Evolutionary conservation across 352 stramenopile genomes (phyloP).

Genomic region (Phytopythium montanum): DNA sequence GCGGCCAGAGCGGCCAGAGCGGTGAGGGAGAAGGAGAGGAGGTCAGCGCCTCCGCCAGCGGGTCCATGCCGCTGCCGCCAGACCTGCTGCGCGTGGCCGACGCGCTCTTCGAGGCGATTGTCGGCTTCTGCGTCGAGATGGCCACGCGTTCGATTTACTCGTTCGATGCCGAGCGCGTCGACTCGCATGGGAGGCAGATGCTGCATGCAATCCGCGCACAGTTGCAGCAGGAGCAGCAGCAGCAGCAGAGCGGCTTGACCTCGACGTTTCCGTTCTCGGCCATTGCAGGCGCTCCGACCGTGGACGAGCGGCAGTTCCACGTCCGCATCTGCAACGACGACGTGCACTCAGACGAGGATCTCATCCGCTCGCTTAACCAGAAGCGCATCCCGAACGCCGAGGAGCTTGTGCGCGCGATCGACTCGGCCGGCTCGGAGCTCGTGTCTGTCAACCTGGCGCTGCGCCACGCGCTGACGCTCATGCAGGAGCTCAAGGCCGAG

Average conservation of each 20-base stretch:
- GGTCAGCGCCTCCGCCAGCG: conserved; percentile 15
- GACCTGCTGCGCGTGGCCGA: conserved; percentile 52
- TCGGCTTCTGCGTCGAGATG: conserved; percentile 73
- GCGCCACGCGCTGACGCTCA: conserved; percentile 59
- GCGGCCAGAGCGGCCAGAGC: conserved; percentile 13
- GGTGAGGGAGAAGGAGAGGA: conserved; percentile 5
- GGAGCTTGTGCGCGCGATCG: conserved; percentile 64
- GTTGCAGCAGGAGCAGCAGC: conserved; percentile 16
- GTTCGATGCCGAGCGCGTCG: conserved; percentile 62
- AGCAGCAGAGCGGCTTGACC: conserved; percentile 6
- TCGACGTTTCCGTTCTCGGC: conserved; percentile 1
- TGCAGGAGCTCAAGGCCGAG: conserved; percentile 74
- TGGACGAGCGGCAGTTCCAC: conserved; percentile 70
- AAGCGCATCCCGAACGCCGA: conserved; percentile 61
- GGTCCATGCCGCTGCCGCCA: conserved; percentile 23
- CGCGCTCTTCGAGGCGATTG: conserved; percentile 65
- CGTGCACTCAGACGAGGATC: conserved; percentile 97
- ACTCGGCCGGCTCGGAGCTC: conserved; percentile 72
- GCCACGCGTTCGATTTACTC: conserved; percentile 63
- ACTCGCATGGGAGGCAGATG: conserved; percentile 36
- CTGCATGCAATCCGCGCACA: conserved; percentile 25
- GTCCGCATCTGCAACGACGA: conserved; percentile 98
- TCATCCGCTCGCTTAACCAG: conserved; percentile 89
- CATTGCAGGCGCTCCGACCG: conserved; percentile 7
- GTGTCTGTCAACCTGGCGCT: conserved; percentile 49